Evolutionary conservation across 1,284 basidiomycete genomes (phyloP).

Genomic region (Irpex lacteus): DNA sequence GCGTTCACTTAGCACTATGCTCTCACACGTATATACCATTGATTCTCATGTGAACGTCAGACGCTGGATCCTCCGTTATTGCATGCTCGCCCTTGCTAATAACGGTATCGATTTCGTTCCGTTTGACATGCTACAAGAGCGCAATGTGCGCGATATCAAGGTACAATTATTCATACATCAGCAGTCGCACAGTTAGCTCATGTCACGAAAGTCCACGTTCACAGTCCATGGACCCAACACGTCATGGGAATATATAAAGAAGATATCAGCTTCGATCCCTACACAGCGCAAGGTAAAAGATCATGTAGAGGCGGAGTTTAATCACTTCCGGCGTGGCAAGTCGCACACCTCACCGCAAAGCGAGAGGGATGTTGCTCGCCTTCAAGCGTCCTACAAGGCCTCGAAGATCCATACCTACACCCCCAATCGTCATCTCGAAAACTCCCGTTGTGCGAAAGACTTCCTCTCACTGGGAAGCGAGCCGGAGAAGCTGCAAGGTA

Average conservation of each 20-base stretch:
- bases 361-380: slow-evolving; percentile 9
- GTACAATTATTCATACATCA: slow-evolving; percentile 2
- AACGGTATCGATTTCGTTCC: slow-evolving; percentile 21
- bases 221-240: slow-evolving; percentile 6
- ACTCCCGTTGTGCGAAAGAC: background rate
- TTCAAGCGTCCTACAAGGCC: slow-evolving; percentile 5
- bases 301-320: slow-evolving; percentile 11
- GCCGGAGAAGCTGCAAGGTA: background rate
- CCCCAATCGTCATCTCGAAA: background rate
- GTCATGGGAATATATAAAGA: slow-evolving; percentile 9
- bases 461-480: background rate
- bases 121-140: slow-evolving; percentile 17
- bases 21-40: background rate
- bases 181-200: background rate
- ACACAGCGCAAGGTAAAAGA: slow-evolving; percentile 12
- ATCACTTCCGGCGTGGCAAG: slow-evolving; percentile 8
- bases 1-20: slow-evolving; percentile 6
- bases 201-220: slow-evolving; percentile 4
- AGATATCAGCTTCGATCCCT: background rate
- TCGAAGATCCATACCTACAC: slow-evolving; percentile 2
- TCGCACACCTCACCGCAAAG: slow-evolving; percentile 8
- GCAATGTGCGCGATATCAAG: slow-evolving; percentile 17
- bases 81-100: slow-evolving; percentile 33
- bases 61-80: slow-evolving; percentile 26
- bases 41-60: background rate